Percentiles rank a stretch among this genome's conserved stretches.
Conservation (phyloP, 257 asterid species). For the Nicotiana knightiana region DNA sequence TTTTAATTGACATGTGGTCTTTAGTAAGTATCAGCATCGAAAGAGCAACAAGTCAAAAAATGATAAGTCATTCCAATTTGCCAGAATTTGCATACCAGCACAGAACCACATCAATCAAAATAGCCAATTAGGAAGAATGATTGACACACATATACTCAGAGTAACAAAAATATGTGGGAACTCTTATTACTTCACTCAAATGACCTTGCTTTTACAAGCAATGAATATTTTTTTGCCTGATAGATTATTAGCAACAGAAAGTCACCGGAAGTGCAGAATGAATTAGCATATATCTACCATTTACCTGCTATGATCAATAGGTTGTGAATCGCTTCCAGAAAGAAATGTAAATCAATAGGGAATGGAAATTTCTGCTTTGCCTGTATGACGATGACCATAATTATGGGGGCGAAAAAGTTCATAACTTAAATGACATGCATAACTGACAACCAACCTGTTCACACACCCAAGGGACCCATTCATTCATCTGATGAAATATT, state of each 20-base stretch:
- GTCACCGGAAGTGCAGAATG: neutral
- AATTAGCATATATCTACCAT: neutral
- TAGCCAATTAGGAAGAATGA: neutral
- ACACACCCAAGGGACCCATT: conserved; percentile 78
- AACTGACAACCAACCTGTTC: conserved; percentile 54
- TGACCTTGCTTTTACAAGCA: neutral
- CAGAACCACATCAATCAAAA: neutral
- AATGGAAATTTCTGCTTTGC: conserved; percentile 40
- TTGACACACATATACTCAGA: neutral
- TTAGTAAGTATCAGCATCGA: neutral
- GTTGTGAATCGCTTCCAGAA: conserved; percentile 73
- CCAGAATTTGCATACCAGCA: neutral
- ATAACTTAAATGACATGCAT: conserved; percentile 14
- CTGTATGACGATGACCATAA: conserved; percentile 38
- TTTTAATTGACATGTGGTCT: neutral
- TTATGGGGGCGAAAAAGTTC: neutral
- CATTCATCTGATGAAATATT: conserved; percentile 49
- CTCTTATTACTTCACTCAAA: conserved; percentile 3
- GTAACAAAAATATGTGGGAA: conserved; percentile 3
- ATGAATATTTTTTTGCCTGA: neutral
- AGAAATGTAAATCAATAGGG: conserved; percentile 46
- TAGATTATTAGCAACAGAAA: neutral
- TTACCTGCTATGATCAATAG: conserved; percentile 61
- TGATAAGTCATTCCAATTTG: neutral
- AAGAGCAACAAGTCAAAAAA: neutral